Percentiles rank a stretch among this genome's conserved stretches.
phyloP scores from a whole-genome alignment of 768 basidiomycete species.

The Boletus insuetus region DNA sequence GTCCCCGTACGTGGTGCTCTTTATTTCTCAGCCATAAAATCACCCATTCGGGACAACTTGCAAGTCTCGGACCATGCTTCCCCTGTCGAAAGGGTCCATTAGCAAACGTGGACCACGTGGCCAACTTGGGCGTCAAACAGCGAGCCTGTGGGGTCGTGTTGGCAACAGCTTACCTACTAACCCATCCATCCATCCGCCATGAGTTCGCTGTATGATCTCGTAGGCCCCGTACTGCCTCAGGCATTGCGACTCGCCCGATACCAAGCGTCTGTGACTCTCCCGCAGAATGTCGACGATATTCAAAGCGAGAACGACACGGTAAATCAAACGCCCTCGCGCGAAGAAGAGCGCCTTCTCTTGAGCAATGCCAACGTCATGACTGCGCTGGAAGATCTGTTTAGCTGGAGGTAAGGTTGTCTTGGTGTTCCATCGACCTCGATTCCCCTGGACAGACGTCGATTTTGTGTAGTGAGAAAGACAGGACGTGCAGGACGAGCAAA shows the following conservation, averaged over 20 bases:
- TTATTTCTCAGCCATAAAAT: too few species aligned
- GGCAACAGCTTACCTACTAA: background rate
- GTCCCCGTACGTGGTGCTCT: too few species aligned
- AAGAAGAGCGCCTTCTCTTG: slow-evolving; percentile 24
- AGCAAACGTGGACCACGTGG: too few species aligned
- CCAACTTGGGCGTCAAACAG: too few species aligned
- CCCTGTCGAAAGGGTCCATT: too few species aligned
- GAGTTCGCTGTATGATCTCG: slow-evolving; percentile 14
- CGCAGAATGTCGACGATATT: background rate
- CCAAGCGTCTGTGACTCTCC: background rate
- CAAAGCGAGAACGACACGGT: slow-evolving; percentile 10
- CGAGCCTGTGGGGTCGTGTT: background rate
- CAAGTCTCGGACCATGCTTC: too few species aligned
- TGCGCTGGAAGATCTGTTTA: slow-evolving; percentile 37
- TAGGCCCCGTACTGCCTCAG: slow-evolving; percentile 32
- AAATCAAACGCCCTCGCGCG: slow-evolving; percentile 14
- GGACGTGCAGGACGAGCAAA: slow-evolving; percentile 25
- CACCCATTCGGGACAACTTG: too few species aligned
- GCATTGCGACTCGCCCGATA: slow-evolving; percentile 6
- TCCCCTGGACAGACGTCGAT: background rate
- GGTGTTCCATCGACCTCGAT: background rate
- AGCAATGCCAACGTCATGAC: slow-evolving; percentile 22
- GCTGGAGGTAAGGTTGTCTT: slow-evolving; percentile 33
- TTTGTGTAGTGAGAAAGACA: slow-evolving; percentile 28
- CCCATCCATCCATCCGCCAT: background rate